Base-by-base conservation (phyloP, 148 eudicot genomes). In the Persicaria tinctoria region DNA sequence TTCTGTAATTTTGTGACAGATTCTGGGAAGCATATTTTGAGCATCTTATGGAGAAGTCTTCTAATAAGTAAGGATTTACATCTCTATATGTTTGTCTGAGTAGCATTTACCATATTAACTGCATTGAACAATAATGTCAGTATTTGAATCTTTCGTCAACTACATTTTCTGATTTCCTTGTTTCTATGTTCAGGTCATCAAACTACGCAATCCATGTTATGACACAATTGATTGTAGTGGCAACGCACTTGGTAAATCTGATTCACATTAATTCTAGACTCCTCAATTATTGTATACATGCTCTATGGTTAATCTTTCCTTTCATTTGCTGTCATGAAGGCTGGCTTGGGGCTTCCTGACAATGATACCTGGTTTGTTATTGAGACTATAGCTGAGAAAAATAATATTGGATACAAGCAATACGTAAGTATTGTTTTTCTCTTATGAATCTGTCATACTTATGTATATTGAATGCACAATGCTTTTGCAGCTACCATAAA, bases 11-110 rank as follows among this genome's bases (percentile, higher is more conserved):
- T 51, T 66, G 8, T 70, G 88, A 79, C 83, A 93, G 98, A 86
- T 95, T 95, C 76, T 95, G 98, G 98, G 98, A 95, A 87, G 98
- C 86, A 64, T 95, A 92, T 84, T 90, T 90, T 60, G 98, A 95
- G 69, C 86, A 84, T 84, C 92, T 92, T 41, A 84, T 95, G 93
- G 98, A 95, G 78, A 91, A 91, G 79, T 89, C 86, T 20, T 86
- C 96, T 78, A 95, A 83, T 88, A 90, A 87, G 98, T 93, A 85
- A 84, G 93, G 75, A 82, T 75, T 44, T 79, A 48, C 62, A 49
- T 73, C 48, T 48, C 1, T 1, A 47, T 14, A 68, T 72, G 38
- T 46, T 45, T 17, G 51, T 72, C 32, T 46, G 46, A 16, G 12
- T 49, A 46, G 23, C 17, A 48, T 53, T 47, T 70, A 17, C 73